phyloP scores from a whole-genome alignment of 2,329 filamentous ascomycete species.

The Pyricularia grisea region DNA sequence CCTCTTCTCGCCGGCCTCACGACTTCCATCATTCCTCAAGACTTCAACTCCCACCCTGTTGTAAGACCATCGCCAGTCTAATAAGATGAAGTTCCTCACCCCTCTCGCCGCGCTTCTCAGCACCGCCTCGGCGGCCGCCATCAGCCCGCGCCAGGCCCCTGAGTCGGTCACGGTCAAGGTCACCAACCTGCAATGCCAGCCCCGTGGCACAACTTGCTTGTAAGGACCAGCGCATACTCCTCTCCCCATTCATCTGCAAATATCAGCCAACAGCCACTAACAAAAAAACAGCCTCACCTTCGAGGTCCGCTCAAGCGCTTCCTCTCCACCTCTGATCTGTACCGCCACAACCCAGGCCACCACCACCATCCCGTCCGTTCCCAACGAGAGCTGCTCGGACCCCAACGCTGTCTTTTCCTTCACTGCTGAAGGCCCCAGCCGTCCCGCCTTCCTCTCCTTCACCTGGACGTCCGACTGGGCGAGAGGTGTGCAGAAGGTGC shows the following conservation, averaged over 20 bases:
- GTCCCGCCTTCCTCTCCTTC: slow-evolving; percentile 1
- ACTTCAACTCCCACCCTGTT: neutral
- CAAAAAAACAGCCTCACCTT: slow-evolving; percentile 4
- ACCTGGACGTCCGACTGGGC: slow-evolving; percentile 3
- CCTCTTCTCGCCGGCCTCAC: neutral
- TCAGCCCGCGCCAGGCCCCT: slow-evolving; percentile 8
- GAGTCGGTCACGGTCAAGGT: slow-evolving; percentile 2
- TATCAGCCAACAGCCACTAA: neutral
- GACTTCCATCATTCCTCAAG: neutral
- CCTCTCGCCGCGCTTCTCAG: slow-evolving; percentile 6
- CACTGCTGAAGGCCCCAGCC: neutral
- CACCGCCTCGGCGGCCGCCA: slow-evolving; percentile 6
- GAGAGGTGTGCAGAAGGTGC: slow-evolving; percentile 3
- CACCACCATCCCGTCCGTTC: neutral
- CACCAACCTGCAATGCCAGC: slow-evolving; percentile 4
- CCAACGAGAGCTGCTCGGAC: slow-evolving; percentile 4
- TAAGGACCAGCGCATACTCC: neutral
- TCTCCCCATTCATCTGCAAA: neutral
- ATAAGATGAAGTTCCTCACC: slow-evolving; percentile 9
- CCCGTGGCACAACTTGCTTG: slow-evolving; percentile 4
- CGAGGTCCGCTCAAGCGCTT: slow-evolving; percentile 1
- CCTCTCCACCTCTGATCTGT: slow-evolving; percentile 3
- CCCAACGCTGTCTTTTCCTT: slow-evolving; percentile 3
- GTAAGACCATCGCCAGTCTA: neutral
- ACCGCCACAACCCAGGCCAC: neutral